Base-by-base conservation (phyloP, 1,284 basidiomycete species). In the Exsudoporus floridanus region DNA sequence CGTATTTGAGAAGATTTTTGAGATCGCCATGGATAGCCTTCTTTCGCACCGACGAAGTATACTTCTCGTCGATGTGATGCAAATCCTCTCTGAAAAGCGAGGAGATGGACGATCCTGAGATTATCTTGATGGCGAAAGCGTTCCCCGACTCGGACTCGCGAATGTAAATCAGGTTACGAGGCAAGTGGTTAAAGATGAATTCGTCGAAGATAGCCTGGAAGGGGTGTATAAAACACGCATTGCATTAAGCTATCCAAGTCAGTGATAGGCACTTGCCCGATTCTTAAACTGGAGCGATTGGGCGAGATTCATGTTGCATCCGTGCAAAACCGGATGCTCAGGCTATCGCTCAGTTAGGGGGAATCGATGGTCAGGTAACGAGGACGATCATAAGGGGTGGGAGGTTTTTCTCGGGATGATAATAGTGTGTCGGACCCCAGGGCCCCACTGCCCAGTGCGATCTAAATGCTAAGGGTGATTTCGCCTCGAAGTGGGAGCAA, bases 151-250 rank as follows among this genome's bases (percentile, higher is more conserved):
- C 44, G 18, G 25, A 4, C 13, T 18, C 44, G 18, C 39, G 18
- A 13, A 44, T 46, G 13, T 46, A 16, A 44, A 44, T 46, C 7
- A 60, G 37, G 52, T 60, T 54, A 6, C 51, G 58, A 23, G 59
- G 60, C 9, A 60, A 19, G 16, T 41, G 16, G 36, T 58, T 60
- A 13, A 50, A 60, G 16, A 60, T 42, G n/a, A 60, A 63, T 48
- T 60, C 59, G 9, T 60, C 59, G 5, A 54, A 61, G 39, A 50
- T 54, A 1, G 49, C 58, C 59, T 60, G 27, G 35, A 27, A 18
- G 10, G 6, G 16, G 10, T 13, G 38, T 19, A 43, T 44, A 12
- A 27, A n/a, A 18, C 4, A 42, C 5, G 3, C 8, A 25, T 18
- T 44, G 8, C 25, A 41, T 25, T 14, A 2, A 1, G 16, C 18